Conservation (phyloP, 2,329 filamentous ascomycete genomes). For the Aureobasidium vineae region DNA sequence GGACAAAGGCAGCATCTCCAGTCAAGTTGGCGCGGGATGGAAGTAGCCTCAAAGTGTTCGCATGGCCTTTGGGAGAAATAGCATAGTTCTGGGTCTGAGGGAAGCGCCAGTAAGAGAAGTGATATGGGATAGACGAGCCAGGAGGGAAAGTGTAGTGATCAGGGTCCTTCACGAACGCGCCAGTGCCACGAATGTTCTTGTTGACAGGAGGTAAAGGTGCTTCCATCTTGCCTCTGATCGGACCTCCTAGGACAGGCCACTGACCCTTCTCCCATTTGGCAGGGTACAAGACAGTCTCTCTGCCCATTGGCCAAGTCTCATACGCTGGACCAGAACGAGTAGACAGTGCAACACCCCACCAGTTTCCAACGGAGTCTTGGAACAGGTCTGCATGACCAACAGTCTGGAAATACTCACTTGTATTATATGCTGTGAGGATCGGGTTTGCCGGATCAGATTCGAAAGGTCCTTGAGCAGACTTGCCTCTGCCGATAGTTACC, state of each 20-base stretch:
- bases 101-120: constrained; percentile 59
- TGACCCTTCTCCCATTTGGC: constrained; percentile 51
- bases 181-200: constrained; percentile 41
- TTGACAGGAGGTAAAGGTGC: constrained; percentile 44
- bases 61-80: constrained; percentile 46
- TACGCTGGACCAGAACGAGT: constrained; percentile 48
- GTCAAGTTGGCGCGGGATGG: constrained; percentile 56
- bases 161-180: constrained; percentile 46
- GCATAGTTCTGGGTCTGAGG: constrained; percentile 49
- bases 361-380: constrained; percentile 51
- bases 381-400: constrained; percentile 60
- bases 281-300: constrained; percentile 53
- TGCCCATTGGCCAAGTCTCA: constrained; percentile 53
- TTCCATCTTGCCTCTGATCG: constrained; percentile 48
- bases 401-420: constrained; percentile 46
- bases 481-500: constrained; percentile 42
- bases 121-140: constrained; percentile 48
- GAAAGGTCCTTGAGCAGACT: constrained; percentile 35
- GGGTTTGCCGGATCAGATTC: constrained; percentile 33
- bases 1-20: constrained; percentile 32
- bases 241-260: constrained; percentile 39
- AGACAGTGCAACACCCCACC: constrained; percentile 54
- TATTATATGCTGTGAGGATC: constrained; percentile 33
- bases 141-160: constrained; percentile 52
- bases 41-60: constrained; percentile 48